Evolutionary conservation across 2,329 filamentous ascomycete genomes (phyloP), one percentile per base, ranked within the genome.

Genomic region (Talaromyces sp.): DNA sequence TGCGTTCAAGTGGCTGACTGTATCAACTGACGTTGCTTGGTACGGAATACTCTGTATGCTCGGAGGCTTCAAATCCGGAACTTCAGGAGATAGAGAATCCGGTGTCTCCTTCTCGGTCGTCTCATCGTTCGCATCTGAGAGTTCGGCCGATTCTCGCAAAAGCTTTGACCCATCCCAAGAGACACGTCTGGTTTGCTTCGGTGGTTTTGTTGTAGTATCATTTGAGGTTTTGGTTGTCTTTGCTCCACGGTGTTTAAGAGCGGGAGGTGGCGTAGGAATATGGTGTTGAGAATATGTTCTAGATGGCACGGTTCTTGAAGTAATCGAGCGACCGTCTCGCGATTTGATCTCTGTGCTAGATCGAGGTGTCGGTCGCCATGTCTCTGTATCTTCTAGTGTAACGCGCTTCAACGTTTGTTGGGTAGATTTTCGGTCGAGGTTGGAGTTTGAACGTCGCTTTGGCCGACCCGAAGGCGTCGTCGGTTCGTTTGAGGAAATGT

Each of bases 231-330:
- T 73, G 70, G 5, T 68, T n/a, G 75, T 72, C 61, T 79, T 75
- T 51, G 79, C 78, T 59, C 79, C 76, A 15, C 76, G 71, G 5
- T 78, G 75, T 64, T 79, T 78, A 58, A 75, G 77, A 65, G 78
- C 69, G 5, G 78, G 72, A 7, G 78, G 78, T 2, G 78, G 78
- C 4, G 78, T 79, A 56, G 75, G 73, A 47, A 78, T 67, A 61
- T 69, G 54, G 15, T 61, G 47, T 49, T 63, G 65, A 13, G 65
- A 59, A 59, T 63, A 51, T 15, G n/a, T 59, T 53, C 56, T 43
- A 11, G 64, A 59, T 4, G 59, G 64, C 5, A 54, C 43, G 27
- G 59, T 61, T 56, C 77, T 79, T 34, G 72, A 71, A 25, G 68
- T 68, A 3, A 70, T 69, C 54, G 76, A 76, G 10, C 73, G 71